Base-by-base conservation (phyloP, 2,329 filamentous ascomycete genomes). In the Pseudogymnoascus sp. region DNA sequence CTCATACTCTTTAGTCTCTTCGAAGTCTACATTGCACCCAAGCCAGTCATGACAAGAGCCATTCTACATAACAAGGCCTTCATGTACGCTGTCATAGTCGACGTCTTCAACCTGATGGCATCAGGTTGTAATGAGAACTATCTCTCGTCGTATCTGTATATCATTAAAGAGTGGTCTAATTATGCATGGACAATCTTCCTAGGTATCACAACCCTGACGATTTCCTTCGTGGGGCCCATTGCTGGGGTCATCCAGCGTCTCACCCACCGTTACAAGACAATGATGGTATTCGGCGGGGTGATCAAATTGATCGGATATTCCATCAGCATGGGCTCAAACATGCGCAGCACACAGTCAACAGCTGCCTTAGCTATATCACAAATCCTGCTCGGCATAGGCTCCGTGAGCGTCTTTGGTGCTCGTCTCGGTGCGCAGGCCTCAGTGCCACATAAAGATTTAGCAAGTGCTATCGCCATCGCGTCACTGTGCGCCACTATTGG, bases 181-280 rank as follows among this genome's bases (percentile, higher is more conserved):
- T 78, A 77, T 63, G 61, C 74, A 40, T 78, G 76, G 77, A 78
- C 73, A 5, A 74, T 77, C 28, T 78, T 78, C 67, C 53, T 76
- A 8, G 73, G 73, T 16, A 73, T 73, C 64, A 76, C 75, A 1
- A 78, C 75, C 18, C 73, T 78, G 68, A 73, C 72, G 0, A 73
- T 79, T 16, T 72, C 74, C 42, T 40, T 78, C 3, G 42, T 77
- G 3, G 71, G 76, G 0, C 76, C 75, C 2, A 37, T 78, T 28
- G 43, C 43, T 7, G 43, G 43, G 23, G 8, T 49, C 14, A 49
- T 49, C 9, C 77, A 78, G 31, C 66, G 73, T 0, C 43, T 60
- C 21, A 75, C 76, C 0, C 77, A 79, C 62, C 72, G 76, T 1
- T 79, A 78, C 74, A 79, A 78, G 70, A 66, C 70, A 6, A 62